Percentiles rank a stretch among this genome's conserved stretches.
Evolutionary conservation across 2,329 filamentous ascomycete genomes (phyloP).

Genomic region (Phyllosticta citribraziliensis): DNA sequence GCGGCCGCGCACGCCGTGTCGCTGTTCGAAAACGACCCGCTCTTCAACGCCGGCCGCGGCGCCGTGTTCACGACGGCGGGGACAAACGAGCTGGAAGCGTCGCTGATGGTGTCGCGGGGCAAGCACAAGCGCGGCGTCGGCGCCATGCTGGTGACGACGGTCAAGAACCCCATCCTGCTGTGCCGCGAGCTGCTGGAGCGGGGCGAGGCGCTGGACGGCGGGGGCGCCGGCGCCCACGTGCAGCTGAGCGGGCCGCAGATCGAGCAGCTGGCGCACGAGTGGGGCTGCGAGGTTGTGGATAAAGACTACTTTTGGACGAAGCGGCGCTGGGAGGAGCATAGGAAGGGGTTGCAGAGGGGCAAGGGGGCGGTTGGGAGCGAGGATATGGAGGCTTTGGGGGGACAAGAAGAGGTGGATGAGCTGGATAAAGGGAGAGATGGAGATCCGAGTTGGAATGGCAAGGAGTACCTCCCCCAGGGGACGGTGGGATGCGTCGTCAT

Average conservation of each 20-base stretch:
- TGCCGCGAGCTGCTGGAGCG: slow-evolving; percentile 61
- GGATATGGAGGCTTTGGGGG: not conserved
- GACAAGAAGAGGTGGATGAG: not conserved
- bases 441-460: slow-evolving; percentile 45
- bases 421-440: not conserved
- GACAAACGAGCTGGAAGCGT: slow-evolving; percentile 76
- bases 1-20: slow-evolving; percentile 65
- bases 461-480: slow-evolving; percentile 68
- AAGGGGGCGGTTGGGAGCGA: slow-evolving; percentile 16
- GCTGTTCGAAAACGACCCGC: slow-evolving; percentile 65
- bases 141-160: slow-evolving; percentile 59
- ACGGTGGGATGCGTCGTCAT: slow-evolving; percentile 77
- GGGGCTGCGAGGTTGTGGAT: slow-evolving; percentile 62
- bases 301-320: slow-evolving; percentile 70
- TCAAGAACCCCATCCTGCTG: slow-evolving; percentile 72
- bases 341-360: slow-evolving; percentile 44
- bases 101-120: slow-evolving; percentile 71
- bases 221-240: slow-evolving; percentile 57
- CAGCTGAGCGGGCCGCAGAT: slow-evolving; percentile 59
- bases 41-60: slow-evolving; percentile 78
- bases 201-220: slow-evolving; percentile 52
- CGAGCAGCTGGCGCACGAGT: slow-evolving; percentile 56
- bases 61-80: slow-evolving; percentile 80
- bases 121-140: slow-evolving; percentile 68
- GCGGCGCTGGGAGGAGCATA: slow-evolving; percentile 69